Conservation (phyloP, 306 rosid species). For the Cucumis melo region DNA sequence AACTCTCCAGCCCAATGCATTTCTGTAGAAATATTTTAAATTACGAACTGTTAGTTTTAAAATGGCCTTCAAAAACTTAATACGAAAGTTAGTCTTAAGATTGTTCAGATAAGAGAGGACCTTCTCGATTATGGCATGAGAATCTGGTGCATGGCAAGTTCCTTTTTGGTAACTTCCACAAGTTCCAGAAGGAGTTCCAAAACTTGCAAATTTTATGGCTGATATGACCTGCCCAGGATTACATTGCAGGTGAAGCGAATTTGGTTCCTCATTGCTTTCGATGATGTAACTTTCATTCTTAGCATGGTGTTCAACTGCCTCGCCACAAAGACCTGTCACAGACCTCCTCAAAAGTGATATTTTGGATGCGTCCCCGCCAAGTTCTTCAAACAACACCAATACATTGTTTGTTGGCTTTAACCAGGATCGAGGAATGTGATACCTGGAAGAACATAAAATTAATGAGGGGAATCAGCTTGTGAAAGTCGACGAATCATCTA, state of each 20-base stretch:
- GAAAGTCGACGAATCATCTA: neutral
- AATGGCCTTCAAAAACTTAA: neutral
- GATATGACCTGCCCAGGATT: conserved; percentile 24
- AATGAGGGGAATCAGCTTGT: neutral
- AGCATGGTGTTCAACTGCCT: conserved; percentile 21
- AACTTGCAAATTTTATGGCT: conserved; percentile 27
- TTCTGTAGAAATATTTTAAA: conserved; percentile 16
- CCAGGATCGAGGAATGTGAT: conserved; percentile 95
- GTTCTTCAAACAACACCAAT: conserved; percentile 73
- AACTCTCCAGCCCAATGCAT: conserved; percentile 21
- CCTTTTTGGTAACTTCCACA: conserved; percentile 29
- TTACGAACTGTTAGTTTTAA: neutral
- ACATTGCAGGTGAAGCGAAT: conserved; percentile 16
- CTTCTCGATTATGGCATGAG: conserved; percentile 22
- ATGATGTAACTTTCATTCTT: conserved; percentile 3
- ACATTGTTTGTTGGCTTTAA: conserved; percentile 67
- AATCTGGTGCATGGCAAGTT: conserved; percentile 25
- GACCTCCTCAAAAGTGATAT: conserved; percentile 51
- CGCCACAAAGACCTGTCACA: conserved; percentile 21
- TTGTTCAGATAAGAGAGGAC: conserved; percentile 2
- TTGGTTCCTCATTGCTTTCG: conserved; percentile 11
- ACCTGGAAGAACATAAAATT: conserved; percentile 38
- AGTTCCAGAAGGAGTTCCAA: conserved; percentile 23
- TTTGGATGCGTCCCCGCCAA: conserved; percentile 81
- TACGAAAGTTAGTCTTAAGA: neutral